Base-by-base conservation (phyloP, 2,329 filamentous ascomycete genomes). In the Pyrenochaeta sp. region DNA sequence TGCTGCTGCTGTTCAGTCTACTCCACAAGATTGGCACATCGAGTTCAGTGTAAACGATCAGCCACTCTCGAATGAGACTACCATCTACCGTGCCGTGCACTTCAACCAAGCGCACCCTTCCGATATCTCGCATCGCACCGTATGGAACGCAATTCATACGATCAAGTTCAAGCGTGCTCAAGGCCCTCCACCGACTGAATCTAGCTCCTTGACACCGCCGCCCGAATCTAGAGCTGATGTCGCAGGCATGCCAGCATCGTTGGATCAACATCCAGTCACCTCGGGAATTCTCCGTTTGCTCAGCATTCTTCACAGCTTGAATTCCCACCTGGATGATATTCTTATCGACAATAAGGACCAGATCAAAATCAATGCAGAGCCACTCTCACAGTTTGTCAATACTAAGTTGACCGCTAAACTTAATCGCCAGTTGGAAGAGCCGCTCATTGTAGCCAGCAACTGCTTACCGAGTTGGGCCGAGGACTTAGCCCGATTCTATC, bases 401-500 rank as follows among this genome's bases (percentile, higher is more conserved):
- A 97, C 95, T 0, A 99, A 99, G 75, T 85, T 99, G 32, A 99
- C 95, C 0, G 96, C 95, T 1, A 99, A 99, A 79, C 85, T 99
- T 51, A 99, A 99, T 71, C 89, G 95, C 23, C 96, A 99, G 74
- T 81, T 99, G 11, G 95, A 99, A 72, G 96, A 99, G 77, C 95
- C 95, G 9, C 80, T 99, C 59, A 96, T 99, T 61, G 95, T 99
- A 45, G 95, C 95, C 3, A 98, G 95, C 78, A 96, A 94, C 70
- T 99, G 95, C 73, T 82, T 99, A 32, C 95, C 95, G 3, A 92
- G 86, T 69, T 99, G 95, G 95, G 96, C 92, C 56, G 94, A 98
- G 76, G 95, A 99, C 71, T 79, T 99, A 45, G 92, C 95, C 9
- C 89, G 95, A 30, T 82, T 96, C 1, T 99, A 97, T 72, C 94